Conservation (phyloP, 2,329 filamentous ascomycete genomes). For the Nemania sp. region DNA sequence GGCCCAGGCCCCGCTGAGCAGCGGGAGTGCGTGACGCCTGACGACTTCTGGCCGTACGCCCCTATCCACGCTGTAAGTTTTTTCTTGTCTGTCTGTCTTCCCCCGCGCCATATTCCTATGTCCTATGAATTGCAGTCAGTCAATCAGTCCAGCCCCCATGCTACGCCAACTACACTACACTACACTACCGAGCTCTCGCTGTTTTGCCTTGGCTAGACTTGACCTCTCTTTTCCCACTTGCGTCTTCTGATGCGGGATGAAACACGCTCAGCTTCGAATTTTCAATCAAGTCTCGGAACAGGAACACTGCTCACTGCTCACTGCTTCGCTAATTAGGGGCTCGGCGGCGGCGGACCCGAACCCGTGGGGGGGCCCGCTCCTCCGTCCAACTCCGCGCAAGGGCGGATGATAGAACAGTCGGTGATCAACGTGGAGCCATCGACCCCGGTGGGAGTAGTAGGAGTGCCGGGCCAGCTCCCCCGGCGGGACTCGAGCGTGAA, state of each 20-base stretch:
- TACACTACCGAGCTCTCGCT: not conserved
- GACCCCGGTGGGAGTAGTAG: too few relatives aligned
- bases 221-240: too few relatives aligned
- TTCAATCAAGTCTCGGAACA: too few relatives aligned
- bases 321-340: not conserved
- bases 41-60: not conserved
- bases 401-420: not conserved
- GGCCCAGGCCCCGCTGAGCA: not conserved
- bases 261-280: not conserved
- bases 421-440: not conserved
- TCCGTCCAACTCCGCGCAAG: not conserved
- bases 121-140: too few relatives aligned
- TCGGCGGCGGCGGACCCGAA: not conserved
- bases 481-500: not conserved
- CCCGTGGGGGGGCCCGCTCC: not conserved
- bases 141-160: too few relatives aligned
- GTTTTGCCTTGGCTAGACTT: not conserved
- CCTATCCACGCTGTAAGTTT: constrained; percentile 10
- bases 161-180: not conserved
- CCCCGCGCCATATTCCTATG: too few relatives aligned
- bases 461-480: not conserved
- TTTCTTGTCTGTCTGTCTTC: too few relatives aligned
- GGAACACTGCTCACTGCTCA: too few relatives aligned
- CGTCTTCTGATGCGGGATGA: not conserved
- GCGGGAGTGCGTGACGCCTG: not conserved